Evolutionary conservation across 2,329 filamentous ascomycete species (phyloP), one percentile per base, ranked within the genome.

Genomic region (Pestalotiopsis fici): DNA sequence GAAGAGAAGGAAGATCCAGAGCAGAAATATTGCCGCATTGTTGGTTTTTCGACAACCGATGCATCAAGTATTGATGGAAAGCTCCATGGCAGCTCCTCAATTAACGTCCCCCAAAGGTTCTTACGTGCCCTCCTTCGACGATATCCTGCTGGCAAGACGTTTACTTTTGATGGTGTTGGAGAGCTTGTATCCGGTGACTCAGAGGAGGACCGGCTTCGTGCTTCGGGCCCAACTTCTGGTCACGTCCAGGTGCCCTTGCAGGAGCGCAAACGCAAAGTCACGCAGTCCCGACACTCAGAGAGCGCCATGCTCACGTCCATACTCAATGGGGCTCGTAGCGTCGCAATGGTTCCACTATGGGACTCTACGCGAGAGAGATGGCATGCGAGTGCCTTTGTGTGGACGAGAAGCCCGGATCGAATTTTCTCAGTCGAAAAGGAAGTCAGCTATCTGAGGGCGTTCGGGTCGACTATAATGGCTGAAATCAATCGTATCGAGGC

Each of bases 381-480:
- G 82, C 86, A 82, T 67, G 81, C 84, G 0, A 84, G 82, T 0
- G 81, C 82, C 4, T 84, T 88, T 55, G 75, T 83, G 3, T 86
- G 86, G 78, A 86, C 85, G 0, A 79, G 75, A 1, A 77, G 71
- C 3, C 76, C 78, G 0, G 81, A 78, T 0, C 81, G 83, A 1
- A 74, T 80, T 1, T 82, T 88, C 37, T 81, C 80, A 0, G 68
- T 78, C 0, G 76, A 82, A 28, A 79, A 82, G 7, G 86, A 88
- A 50, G 77, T 89, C 2, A 83, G 80, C 13, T 86, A 84, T 31
- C 76, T 88, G 2, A 75, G 78, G 3, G 84, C 83, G 0, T 88
- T 88, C 68, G 83, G 83, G 0, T 83, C 84, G 64, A 83, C 84
- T 1, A 84, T 87, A 21, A 88, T 88, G 80, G 82, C 85, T 0